Percentiles rank a stretch among this genome's conserved stretches.
phyloP scores from a whole-genome alignment of 169 alveolate genomes.

The Cryptosporidium sp. region DNA sequence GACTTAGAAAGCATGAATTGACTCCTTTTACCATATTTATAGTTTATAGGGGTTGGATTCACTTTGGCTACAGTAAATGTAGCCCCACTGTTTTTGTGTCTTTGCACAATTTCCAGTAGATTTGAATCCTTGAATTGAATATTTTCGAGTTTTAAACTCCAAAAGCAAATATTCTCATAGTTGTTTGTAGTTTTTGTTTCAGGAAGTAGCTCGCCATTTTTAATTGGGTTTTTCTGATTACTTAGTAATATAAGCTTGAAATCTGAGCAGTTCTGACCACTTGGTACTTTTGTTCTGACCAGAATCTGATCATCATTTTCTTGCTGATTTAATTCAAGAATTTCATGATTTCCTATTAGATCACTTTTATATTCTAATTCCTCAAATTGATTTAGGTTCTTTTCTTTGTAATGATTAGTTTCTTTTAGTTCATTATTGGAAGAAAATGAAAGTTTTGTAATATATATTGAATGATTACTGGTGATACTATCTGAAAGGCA shows the following conservation, averaged over 20 bases:
- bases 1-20: constrained; percentile 8
- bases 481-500: constrained; percentile 58
- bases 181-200: neutral
- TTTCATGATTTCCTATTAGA: neutral
- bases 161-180: constrained; percentile 11
- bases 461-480: constrained; percentile 31
- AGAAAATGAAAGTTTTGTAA: constrained; percentile 44
- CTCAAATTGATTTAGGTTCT: neutral
- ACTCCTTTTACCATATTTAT: neutral
- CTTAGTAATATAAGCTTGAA: neutral
- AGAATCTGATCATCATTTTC: constrained; percentile 3
- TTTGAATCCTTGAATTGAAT: neutral
- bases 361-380: neutral
- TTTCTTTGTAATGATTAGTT: neutral
- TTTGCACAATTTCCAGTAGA: constrained; percentile 25
- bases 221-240: neutral
- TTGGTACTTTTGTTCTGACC: constrained; percentile 8
- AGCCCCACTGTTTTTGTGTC: constrained; percentile 12
- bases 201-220: neutral
- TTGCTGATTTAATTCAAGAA: neutral
- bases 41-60: neutral
- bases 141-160: constrained; percentile 24
- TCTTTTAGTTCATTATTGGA: neutral
- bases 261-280: neutral
- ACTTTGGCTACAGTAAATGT: neutral